Conservation (phyloP, 495 filamentous ascomycete species). For the Aspergillus bridgeri region DNA sequence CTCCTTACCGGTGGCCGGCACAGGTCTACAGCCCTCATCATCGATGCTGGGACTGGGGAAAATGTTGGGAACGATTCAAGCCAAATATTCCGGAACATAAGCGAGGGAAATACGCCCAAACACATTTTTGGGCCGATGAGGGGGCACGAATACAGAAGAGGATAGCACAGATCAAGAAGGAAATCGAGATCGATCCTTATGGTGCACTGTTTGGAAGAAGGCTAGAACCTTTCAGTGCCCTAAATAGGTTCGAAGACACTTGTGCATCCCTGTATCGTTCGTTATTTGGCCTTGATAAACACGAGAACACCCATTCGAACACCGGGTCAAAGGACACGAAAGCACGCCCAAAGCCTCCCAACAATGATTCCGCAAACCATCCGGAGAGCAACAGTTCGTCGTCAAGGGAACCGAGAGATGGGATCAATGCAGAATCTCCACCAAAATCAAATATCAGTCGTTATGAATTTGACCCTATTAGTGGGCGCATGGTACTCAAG, state of each 20-base stretch:
- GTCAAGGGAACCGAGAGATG: conserved; percentile 8
- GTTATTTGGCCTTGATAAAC: conserved; percentile 20
- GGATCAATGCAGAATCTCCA: conserved; percentile 1
- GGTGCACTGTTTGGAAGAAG: conserved; percentile 40
- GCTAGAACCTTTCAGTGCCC: conserved; percentile 19
- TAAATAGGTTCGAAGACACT: conserved; percentile 14
- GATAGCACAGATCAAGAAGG: conserved; percentile 33
- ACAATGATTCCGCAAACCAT: background rate
- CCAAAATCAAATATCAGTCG: conserved; percentile 2
- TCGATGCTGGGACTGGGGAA: conserved; percentile 12
- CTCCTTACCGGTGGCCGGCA: conserved; percentile 5
- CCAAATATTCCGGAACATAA: conserved; percentile 15
- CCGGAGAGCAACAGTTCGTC: conserved; percentile 2
- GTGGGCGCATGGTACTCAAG: conserved; percentile 35
- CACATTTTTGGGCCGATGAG: conserved; percentile 20
- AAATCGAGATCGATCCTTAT: conserved; percentile 40
- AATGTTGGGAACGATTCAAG: conserved; percentile 12
- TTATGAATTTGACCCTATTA: conserved; percentile 39
- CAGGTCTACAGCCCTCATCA: conserved; percentile 7
- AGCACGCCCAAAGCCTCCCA: conserved; percentile 3
- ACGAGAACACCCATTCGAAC: background rate
- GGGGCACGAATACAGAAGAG: conserved; percentile 19
- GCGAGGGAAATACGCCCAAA: conserved; percentile 4
- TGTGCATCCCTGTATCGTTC: conserved; percentile 30
- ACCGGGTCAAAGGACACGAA: conserved; percentile 1